Evolutionary conservation across 1,284 basidiomycete species (phyloP), one percentile per base, ranked within the genome.

Genomic region (Trichosporon ovoides): DNA sequence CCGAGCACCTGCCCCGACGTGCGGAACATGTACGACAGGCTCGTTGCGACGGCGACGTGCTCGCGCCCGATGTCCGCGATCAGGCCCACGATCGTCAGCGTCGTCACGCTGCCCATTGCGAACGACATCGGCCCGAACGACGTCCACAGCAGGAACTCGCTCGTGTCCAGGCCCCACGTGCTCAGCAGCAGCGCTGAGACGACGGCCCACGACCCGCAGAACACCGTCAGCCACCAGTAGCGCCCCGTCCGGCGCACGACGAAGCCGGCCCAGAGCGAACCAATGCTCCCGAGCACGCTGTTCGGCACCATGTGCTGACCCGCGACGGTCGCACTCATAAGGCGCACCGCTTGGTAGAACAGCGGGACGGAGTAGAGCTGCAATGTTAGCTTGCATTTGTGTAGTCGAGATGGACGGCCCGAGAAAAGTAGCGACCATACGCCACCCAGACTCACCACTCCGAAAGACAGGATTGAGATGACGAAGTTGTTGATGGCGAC

Each of bases 1-100:
- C 91, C 91, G 48, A 94, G 82, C 19, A 92, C 91, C 78, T 94
- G 91, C 14, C 91, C 91, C 12, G 89, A 89, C 6, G 90, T 92
- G 66, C 91, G 82, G 80, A 91, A 92, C 52, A 93, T 80, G 77
- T 94, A 94, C 22, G 89, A 90, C 66, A 93, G 90, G 70, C 89
- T 89, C 36, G 88, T 93, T 52, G 89, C 90, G 33, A 93, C 84
- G 2, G 91, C 71, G 28, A 91, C 84, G 69, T 93, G 88, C 70
- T 89, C 86, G 69, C 85, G 85, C 51, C 83, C 80, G 19, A 94
- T 88, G 59, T 84, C 82, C 28, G 88, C 85, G 61, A 94, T 91
- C 81, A 94, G 85, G 16, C 88, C 91, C 13, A 77, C 72, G 36
- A 74, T 67, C 10, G 73, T 75, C 18, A 69, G 57, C 13, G 73